Percentiles rank a stretch among this genome's conserved stretches.
phyloP scores from a whole-genome alignment of 2,329 filamentous ascomycete genomes.

The Talaromyces marneffei region DNA sequence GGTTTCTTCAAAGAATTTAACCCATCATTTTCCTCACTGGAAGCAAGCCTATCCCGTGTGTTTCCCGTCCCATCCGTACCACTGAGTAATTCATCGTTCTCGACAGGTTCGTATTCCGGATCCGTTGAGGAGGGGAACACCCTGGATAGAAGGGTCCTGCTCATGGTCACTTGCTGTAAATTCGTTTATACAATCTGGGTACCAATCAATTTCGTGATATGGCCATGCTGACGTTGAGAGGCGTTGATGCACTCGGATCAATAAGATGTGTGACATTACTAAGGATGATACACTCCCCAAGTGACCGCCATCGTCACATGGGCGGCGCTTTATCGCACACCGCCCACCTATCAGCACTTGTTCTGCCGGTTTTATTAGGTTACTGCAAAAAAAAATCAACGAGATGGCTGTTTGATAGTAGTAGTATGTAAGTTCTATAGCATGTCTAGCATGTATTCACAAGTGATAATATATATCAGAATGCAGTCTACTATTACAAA shows the following conservation, averaged over 20 bases:
- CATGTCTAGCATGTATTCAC: background rate
- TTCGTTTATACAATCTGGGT: background rate
- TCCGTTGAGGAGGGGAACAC: slow-evolving; percentile 5
- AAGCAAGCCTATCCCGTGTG: background rate
- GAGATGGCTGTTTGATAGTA: background rate
- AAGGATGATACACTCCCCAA: background rate
- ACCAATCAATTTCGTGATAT: background rate
- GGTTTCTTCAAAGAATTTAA: slow-evolving; percentile 15
- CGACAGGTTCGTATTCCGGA: slow-evolving; percentile 24
- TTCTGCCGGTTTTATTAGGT: background rate
- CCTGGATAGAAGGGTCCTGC: slow-evolving; percentile 8
- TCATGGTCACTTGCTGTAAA: background rate
- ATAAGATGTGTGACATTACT: background rate
- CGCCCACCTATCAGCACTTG: background rate
- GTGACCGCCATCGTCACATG: slow-evolving; percentile 3
- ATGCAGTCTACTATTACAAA: background rate
- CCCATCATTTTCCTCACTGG: background rate
- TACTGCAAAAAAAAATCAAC: background rate
- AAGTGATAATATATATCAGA: background rate
- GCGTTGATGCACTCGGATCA: background rate
- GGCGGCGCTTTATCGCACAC: slow-evolving; percentile 7
- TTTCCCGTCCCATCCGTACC: slow-evolving; percentile 9
- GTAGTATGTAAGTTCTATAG: background rate
- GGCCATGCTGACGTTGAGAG: background rate
- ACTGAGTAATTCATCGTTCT: slow-evolving; percentile 15